phyloP scores from a whole-genome alignment of 208 protist genomes.

The Endotrypanum monterogeii region DNA sequence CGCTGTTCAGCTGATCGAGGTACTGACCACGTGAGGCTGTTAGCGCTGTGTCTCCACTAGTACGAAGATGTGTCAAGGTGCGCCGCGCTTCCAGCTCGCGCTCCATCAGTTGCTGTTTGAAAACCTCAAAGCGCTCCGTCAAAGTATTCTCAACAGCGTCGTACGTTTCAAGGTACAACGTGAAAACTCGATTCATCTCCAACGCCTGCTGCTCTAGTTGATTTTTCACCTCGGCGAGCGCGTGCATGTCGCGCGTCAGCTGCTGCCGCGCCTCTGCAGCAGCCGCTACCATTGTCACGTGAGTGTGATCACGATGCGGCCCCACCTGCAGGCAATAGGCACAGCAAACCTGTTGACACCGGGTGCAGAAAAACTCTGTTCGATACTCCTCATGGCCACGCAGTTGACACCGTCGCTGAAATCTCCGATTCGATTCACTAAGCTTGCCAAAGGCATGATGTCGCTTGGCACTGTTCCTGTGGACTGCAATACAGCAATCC shows the following conservation, averaged over 20 bases:
- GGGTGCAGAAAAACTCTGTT: constrained; percentile 77
- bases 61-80: constrained; percentile 51
- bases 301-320: constrained; percentile 70
- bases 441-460: constrained; percentile 46
- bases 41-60: constrained; percentile 62
- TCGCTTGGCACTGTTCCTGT: constrained; percentile 76
- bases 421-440: constrained; percentile 38
- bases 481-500: constrained; percentile 69
- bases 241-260: constrained; percentile 51
- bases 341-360: constrained; percentile 79
- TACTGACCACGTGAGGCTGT: constrained; percentile 43
- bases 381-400: constrained; percentile 79
- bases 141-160: constrained; percentile 69
- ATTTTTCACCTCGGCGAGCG: constrained; percentile 44
- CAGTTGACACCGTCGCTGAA: constrained; percentile 48
- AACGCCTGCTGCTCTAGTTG: constrained; percentile 57
- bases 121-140: constrained; percentile 71
- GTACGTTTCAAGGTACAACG: constrained; percentile 68
- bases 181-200: constrained; percentile 66
- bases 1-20: constrained; percentile 53
- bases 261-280: constrained; percentile 64
- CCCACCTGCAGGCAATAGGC: constrained; percentile 88
- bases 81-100: constrained; percentile 67
- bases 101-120: constrained; percentile 71
- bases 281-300: constrained; percentile 41